Conservation (phyloP, 2,329 filamentous ascomycete genomes). For the Pleurostoma richardsiae region DNA sequence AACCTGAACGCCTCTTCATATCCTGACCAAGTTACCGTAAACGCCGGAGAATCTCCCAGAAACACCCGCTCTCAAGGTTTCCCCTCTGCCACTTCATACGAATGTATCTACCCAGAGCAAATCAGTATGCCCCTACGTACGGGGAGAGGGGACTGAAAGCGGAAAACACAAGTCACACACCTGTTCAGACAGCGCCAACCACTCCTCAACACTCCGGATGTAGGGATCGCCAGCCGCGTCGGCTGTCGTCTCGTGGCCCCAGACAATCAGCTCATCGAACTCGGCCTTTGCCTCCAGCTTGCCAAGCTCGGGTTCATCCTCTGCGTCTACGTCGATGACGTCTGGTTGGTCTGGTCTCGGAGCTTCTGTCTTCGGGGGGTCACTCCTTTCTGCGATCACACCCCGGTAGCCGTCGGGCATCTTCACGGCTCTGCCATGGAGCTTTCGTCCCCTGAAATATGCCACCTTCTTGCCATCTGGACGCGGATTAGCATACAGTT, state of each 20-base stretch:
- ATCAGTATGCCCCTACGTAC: not conserved
- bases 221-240: conserved; percentile 63
- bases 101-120: conserved; percentile 5
- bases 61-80: not conserved
- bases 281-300: conserved; percentile 57
- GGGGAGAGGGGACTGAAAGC: no score
- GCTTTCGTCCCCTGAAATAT: conserved; percentile 76
- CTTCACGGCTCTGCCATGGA: conserved; percentile 61
- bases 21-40: no score
- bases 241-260: conserved; percentile 70
- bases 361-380: conserved; percentile 23
- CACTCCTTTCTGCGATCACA: conserved; percentile 48
- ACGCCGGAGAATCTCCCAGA: no score
- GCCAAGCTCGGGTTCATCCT: conserved; percentile 44
- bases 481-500: conserved; percentile 4
- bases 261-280: conserved; percentile 76
- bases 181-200: conserved; percentile 64
- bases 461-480: conserved; percentile 49
- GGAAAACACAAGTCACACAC: not conserved
- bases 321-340: conserved; percentile 27
- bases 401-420: conserved; percentile 71
- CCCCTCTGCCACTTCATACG: conserved; percentile 2
- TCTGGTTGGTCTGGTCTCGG: conserved; percentile 17
- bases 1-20: no score
- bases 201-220: conserved; percentile 72